Evolutionary conservation across 805 yeast genomes (phyloP), one percentile per base, ranked within the genome.

Genomic region (Naumovozyma castellii): DNA sequence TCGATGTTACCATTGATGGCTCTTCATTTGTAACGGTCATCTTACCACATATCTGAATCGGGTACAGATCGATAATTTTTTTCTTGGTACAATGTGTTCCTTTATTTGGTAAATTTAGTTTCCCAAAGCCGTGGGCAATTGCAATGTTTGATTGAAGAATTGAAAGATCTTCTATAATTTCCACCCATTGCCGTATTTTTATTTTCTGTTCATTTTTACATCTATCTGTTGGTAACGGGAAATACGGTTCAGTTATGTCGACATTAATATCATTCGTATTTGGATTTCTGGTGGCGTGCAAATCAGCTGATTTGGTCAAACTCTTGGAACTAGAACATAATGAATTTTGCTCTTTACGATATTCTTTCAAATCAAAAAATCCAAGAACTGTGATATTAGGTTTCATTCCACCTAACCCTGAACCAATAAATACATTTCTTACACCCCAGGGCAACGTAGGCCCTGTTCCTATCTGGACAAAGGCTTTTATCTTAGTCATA

Each of bases 341-440:
- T 9, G 8, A 5, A n/a, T 20, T 29, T n/a, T 30, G 27, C 9
- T 29, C 33, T 15, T 22, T 25, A n/a, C 33, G 35, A 43, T 61
- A 62, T 27, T 57, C 59, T 5, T 59, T 61, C 43, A 80, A 67
- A 54, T 90, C 95, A 50, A 80, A 84, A 53, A 87, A 87, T 0
- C 97, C 97, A 25, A 92, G 44, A 0, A 92, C 94, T 0, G 96
- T 85, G 38, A 92, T 88, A 56, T 92, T 92, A 2, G 98, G 98
- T 52, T 76, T 81, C 98, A 92, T 92, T 10, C 96, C 97, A 5
- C 99, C 99, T n/a, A 92, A 67, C 0, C 99, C 99, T 2, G 95
- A 83, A 0, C 97, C 97, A 43, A 90, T 60, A 43, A 76, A 87
- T 8, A 92, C 87, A 56, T 90, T 90, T 45, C 98, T 69, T 0